A percentile compares a stretch with the other conserved stretches of the same genome.
These are phyloP conservation scores for Daldinia childiae DNA, from an alignment of 495 filamentous ascomycete species.

Conservation along the genomic window DNA sequence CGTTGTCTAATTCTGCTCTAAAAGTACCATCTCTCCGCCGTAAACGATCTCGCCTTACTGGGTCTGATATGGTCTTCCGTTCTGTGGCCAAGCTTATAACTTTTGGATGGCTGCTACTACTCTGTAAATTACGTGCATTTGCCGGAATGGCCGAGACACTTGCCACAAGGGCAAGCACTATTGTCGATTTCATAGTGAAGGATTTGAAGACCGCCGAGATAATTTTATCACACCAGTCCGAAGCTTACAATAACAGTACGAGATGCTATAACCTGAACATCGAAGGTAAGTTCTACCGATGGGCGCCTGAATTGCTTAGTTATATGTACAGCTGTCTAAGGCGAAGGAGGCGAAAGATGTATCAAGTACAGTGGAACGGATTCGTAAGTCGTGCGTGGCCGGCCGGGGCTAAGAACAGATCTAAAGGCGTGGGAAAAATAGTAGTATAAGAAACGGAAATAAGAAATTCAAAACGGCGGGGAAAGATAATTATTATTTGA, in stretches of 20 bases:
- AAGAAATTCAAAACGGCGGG: slow-evolving; percentile 1
- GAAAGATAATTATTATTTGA: slow-evolving; percentile 25
- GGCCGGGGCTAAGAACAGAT: slow-evolving; percentile 27
- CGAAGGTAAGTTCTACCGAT: slow-evolving; percentile 1
- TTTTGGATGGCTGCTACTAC: slow-evolving; percentile 46
- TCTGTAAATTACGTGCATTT: slow-evolving; percentile 44
- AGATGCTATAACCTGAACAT: slow-evolving; percentile 35
- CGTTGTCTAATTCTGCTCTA: slow-evolving; percentile 58
- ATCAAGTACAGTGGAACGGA: slow-evolving; percentile 36
- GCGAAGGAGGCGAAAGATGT: slow-evolving; percentile 18
- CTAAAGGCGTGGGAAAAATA: slow-evolving; percentile 10
- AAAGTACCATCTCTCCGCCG: slow-evolving; percentile 53
- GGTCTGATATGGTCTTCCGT: slow-evolving; percentile 53
- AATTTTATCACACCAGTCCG: slow-evolving; percentile 24
- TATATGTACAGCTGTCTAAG: slow-evolving; percentile 19
- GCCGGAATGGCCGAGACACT: slow-evolving; percentile 29
- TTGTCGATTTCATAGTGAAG: slow-evolving; percentile 30
- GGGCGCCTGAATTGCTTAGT: slow-evolving; percentile 16
- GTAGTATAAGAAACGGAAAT: slow-evolving; percentile 17
- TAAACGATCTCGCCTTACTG: slow-evolving; percentile 54
- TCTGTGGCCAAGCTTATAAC: slow-evolving; percentile 61
- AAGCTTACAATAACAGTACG: slow-evolving; percentile 18
- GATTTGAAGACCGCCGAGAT: slow-evolving; percentile 4
- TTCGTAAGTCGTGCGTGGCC: slow-evolving; percentile 41
- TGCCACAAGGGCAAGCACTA: slow-evolving; percentile 31